Evolutionary conservation across 1,284 basidiomycete species (phyloP), one percentile per base, ranked within the genome.

Genomic region (Gastroboletus turbinatus): DNA sequence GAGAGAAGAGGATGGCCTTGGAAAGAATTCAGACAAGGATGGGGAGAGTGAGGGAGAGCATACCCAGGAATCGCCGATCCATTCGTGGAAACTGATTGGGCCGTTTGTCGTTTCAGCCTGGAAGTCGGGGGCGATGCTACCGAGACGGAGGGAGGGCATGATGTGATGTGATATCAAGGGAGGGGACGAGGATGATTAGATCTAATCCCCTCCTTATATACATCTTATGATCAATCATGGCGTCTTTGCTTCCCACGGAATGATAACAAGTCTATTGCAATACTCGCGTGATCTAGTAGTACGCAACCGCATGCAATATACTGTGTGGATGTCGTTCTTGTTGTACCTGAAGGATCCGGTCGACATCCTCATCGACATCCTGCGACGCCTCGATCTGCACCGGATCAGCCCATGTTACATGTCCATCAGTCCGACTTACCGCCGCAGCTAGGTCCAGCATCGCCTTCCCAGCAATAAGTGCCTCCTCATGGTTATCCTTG

Each of bases 401-500:
- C 23, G 36, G 47, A 59, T 68, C 56, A 68, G 50, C 19, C 52
- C 50, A 57, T 58, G 44, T 57, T 51, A 47, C 30, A 33, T 47
- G 13, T 50, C 21, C 36, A 59, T 52, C 42, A 36, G 40, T 29
- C 16, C 53, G 11, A 55, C 93, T 78, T 68, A 96, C 96, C 54
- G 93, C 88, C 48, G 85, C 79, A 13, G 93, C 94, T n/a, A 99
- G 80, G 66, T 96, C 96, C 33, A 99, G 78, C 65, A 99, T 96
- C 1, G 96, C 95, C 72, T 90, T 92, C 14, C 96, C 96, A 16
- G 97, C 97, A 57, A 97, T 92, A 32, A 91, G 80, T 0, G 97
- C 97, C 73, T 99, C 97, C 78, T 99, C 97, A 67, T 98, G 96
- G 68, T 98, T 99, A 75, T 99, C 97, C 77, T 93, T 98, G 76